Evolutionary conservation across 139 green algal genomes (phyloP), one percentile per base, ranked within the genome.

Genomic region (Chlorella sp.): DNA sequence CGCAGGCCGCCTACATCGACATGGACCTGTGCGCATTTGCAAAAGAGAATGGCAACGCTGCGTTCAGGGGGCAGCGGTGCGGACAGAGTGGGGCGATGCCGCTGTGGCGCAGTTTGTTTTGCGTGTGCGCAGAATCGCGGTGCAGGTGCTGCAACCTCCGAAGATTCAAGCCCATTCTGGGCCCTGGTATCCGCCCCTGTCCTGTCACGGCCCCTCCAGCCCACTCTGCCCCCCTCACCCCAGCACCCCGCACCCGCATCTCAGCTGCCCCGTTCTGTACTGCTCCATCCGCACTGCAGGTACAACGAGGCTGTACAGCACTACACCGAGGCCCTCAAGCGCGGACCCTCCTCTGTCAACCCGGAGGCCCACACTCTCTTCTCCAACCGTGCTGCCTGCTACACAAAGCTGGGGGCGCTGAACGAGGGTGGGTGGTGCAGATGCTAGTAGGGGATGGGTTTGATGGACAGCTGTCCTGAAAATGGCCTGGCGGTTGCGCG

Each of bases 351-450:
- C 32, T 61, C 36, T 0, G 90, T 94, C 32, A 99, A 99, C 94
- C 94, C 95, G 1, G 96, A 99, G n/a, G 97, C 98, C 9, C 95
- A 99, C 96, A 99, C 98, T 95, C 91, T 99, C 39, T 99, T 96
- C 97, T 96, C 91, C 93, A 99, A 99, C 95, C 93, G 96, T 95
- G 96, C 98, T 1, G 98, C 98, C n/a, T 99, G 96, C 93, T 99
- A 99, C 96, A 99, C 97, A 83, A 99, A 99, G 95, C 95, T 99
- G 36, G 95, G 95, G 4, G 98, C 98, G 18, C 96, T 98, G 92
- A 95, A 95, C 28, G 98, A 99, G 88, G 98, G 95, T 75, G 82
- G 36, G 82, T 40, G 37, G 78, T 12, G 12, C 24, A 39, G 24
- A n/a, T n/a, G n/a, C n/a, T n/a, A n/a, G n/a, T n/a, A 36, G 11